Evolutionary conservation across 1,139 yeast species (phyloP), one percentile per base, ranked within the genome.

Genomic region (Yamadazyma conglobata): DNA sequence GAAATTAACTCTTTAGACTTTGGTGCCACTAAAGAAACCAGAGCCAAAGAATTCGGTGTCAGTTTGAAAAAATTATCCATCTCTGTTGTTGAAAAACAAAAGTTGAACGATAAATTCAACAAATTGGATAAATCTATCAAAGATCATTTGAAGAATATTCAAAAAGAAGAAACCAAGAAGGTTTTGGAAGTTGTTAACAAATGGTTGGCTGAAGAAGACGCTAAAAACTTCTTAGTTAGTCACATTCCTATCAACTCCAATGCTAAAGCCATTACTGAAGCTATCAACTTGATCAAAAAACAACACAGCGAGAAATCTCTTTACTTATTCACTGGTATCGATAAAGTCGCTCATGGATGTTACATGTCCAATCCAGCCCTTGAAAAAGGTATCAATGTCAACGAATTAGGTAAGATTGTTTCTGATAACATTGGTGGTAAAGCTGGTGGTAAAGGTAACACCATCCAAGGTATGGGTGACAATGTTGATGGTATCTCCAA

Each of bases 391-490:
- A 64, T 87, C 24, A 72, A 79, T 46, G 96, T 96, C 22, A 65
- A 76, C 40, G 88, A 76, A 19, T 72, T 88, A 45, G 95, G 94
- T 22, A 64, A 70, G 34, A 64, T 73, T 35, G 97, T 85, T 27
- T 67, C 89, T 28, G 62, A 66, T 32, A 69, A 72, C 48, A 78
- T 93, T 47, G 99, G 98, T 44, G 99, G 99, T 59, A 86, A 84
- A 58, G 94, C 96, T 37, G 99, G 99, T 62, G 99, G 99, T 58
- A 91, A 87, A 63, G 97, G 96, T 40, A 86, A 88, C 47, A 79
- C 89, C 38, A 87, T 88, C 44, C 98, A 91, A 67, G 99, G 99
- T 58, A 83, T 88, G 79, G 98, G 98, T 50, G 87, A 81, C 48
- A 84, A 86, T 40, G 73, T 79, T 23, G 70, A 64, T 25, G 86